Evolutionary conservation across 2,329 filamentous ascomycete species (phyloP), one percentile per base, ranked within the genome.

Genomic region (Xylariales sp.): DNA sequence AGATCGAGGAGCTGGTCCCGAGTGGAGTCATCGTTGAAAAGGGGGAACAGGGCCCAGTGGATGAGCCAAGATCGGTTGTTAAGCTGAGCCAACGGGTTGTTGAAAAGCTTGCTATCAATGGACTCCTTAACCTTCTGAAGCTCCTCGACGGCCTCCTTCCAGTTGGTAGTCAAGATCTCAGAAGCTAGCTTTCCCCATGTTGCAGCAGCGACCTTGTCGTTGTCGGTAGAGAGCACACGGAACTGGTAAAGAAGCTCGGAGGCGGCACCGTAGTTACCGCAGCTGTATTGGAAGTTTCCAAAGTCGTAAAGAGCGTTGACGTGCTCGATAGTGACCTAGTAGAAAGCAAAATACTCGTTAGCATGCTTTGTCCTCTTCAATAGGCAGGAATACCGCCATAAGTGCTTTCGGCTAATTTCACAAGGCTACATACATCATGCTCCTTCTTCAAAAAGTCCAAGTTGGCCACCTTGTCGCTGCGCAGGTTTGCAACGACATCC

Each of bases 131-230:
- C 85, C 66, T 93, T 95, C 57, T 85, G 80, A 34, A 95, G 73
- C 68, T 95, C 89, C 66, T 95, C 88, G 67, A 95, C 83, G 33
- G 88, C 90, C 29, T 80, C 81, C 57, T 97, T 93, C 93, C 93
- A 98, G 74, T 90, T 94, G 50, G 86, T 87, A 50, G 83, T 88
- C 48, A 98, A 78, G 60, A 98, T 97, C 66, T 98, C 93, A 51
- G 84, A 94, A 35, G 91, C 93, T 45, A 98, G 78, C 72, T 96
- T 96, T 64, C 93, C 93, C 93, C 93, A 98, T 44, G 90, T 97
- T 43, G 93, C 93, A 38, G 87, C 86, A 41, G 88, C 81, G 50
- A 96, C 91, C 72, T 95, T 95, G 76, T 97, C 93, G 70, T 95
- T 95, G 66, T 98, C 93, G 54, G 91, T 98, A 40, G 91, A 96